Evolutionary conservation across 139 green algal genomes (phyloP).

Genomic region (Chlorella sorokiniana): DNA sequence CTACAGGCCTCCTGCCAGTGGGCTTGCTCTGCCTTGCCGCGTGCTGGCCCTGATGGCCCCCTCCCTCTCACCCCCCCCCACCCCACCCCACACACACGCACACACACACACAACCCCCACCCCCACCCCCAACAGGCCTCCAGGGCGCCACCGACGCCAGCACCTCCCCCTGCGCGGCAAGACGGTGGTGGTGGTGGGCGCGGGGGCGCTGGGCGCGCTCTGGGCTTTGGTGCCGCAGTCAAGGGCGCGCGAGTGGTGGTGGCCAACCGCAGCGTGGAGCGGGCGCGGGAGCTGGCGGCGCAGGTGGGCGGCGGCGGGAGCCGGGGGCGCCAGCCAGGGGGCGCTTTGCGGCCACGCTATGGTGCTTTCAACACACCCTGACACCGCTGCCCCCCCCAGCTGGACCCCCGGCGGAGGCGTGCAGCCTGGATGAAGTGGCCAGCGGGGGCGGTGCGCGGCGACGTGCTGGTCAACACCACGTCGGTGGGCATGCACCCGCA

Average conservation of each 20-base stretch:
- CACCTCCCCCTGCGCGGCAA: conserved; percentile 63
- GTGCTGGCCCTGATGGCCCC: background rate
- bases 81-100: no score
- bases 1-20: background rate
- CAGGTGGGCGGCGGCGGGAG: background rate
- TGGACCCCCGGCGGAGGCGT: conserved; percentile 2
- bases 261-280: conserved; percentile 72
- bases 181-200: conserved; percentile 91
- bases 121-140: background rate
- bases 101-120: no score
- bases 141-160: conserved; percentile 1
- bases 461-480: conserved; percentile 96
- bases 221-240: conserved; percentile 89
- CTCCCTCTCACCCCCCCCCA: background rate
- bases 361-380: background rate
- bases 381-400: background rate
- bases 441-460: conserved; percentile 55
- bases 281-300: conserved; percentile 66
- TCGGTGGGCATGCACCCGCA: conserved; percentile 92
- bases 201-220: conserved; percentile 89
- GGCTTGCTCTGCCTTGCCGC: background rate
- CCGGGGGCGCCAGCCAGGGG: background rate
- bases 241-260: conserved; percentile 69
- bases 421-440: conserved; percentile 41
- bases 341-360: no score